These are phyloP conservation scores for Eleusine indica DNA, from an alignment of 176 grass and related monocot species.

Conservation along the genomic window DNA sequence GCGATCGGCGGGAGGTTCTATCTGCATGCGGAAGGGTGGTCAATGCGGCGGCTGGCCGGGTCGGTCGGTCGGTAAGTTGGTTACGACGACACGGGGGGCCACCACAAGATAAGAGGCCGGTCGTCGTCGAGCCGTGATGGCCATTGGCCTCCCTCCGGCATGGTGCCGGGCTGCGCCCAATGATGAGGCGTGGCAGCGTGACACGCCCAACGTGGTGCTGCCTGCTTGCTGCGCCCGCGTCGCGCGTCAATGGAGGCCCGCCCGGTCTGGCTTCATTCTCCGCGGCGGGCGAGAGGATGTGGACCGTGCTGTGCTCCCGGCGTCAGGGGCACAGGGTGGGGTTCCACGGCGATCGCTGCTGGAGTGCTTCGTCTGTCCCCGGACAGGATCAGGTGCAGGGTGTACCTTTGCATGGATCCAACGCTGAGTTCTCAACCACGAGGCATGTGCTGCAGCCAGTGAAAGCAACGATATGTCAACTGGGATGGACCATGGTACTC, in stretches of 20 bases:
- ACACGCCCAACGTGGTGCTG: constrained; percentile 42
- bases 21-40: not conserved
- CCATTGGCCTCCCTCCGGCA: not conserved
- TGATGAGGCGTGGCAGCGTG: not conserved
- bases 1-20: not conserved
- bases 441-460: no score
- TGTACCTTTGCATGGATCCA: not conserved
- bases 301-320: constrained; percentile 5
- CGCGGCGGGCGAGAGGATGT: not conserved
- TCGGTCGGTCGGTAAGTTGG: not conserved
- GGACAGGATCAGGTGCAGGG: constrained; percentile 42
- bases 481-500: no score
- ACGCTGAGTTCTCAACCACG: not conserved
- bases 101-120: not conserved
- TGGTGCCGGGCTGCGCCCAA: not conserved
- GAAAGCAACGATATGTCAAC: no score
- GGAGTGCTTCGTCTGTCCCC: not conserved
- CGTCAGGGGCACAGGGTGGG: constrained; percentile 11
- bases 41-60: not conserved
- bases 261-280: not conserved
- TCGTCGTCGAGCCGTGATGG: not conserved
- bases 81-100: not conserved
- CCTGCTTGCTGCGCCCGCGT: not conserved
- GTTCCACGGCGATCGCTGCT: not conserved
- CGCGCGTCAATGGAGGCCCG: no score